Evolutionary conservation across 768 basidiomycete genomes (phyloP).

Genomic region (Trametes cubensis): DNA sequence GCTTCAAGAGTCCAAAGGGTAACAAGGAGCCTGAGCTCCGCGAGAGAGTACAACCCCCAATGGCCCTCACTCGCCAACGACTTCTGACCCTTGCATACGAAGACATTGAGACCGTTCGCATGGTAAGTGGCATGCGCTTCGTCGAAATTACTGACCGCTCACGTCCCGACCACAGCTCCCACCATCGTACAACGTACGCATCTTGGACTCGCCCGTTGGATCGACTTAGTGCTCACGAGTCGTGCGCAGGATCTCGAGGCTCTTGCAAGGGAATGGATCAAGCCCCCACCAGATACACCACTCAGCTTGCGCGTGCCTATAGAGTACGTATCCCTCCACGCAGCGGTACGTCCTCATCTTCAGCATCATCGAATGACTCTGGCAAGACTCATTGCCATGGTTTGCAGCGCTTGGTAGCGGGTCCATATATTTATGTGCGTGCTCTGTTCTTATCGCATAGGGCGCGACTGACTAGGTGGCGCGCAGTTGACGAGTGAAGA

Average conservation of each 20-base stretch:
- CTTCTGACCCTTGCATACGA: slow-evolving; percentile 80
- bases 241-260: slow-evolving; percentile 71
- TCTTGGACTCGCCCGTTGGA: slow-evolving; percentile 13
- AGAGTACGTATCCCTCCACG: slow-evolving; percentile 85
- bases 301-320: slow-evolving; percentile 82
- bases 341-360: slow-evolving; percentile 58
- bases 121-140: slow-evolving; percentile 45
- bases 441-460: slow-evolving; percentile 15
- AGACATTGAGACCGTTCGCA: slow-evolving; percentile 85
- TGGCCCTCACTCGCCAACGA: slow-evolving; percentile 73
- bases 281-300: slow-evolving; percentile 77
- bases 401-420: slow-evolving; percentile 71
- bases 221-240: neutral
- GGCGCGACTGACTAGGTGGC: slow-evolving; percentile 17
- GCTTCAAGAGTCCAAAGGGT: slow-evolving; percentile 60
- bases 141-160: slow-evolving; percentile 12
- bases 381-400: slow-evolving; percentile 11
- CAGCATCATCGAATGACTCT: slow-evolving; percentile 5
- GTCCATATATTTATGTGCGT: slow-evolving; percentile 81
- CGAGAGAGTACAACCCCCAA: slow-evolving; percentile 51
- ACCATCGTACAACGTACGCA: slow-evolving; percentile 60
- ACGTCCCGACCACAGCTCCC: slow-evolving; percentile 55
- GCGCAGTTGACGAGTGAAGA: slow-evolving; percentile 78
- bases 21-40: slow-evolving; percentile 66
- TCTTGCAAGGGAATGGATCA: slow-evolving; percentile 82